These are phyloP conservation scores for Yamadazyma phyllophila DNA, from an alignment of 805 yeast genomes.

Conservation along the genomic window DNA sequence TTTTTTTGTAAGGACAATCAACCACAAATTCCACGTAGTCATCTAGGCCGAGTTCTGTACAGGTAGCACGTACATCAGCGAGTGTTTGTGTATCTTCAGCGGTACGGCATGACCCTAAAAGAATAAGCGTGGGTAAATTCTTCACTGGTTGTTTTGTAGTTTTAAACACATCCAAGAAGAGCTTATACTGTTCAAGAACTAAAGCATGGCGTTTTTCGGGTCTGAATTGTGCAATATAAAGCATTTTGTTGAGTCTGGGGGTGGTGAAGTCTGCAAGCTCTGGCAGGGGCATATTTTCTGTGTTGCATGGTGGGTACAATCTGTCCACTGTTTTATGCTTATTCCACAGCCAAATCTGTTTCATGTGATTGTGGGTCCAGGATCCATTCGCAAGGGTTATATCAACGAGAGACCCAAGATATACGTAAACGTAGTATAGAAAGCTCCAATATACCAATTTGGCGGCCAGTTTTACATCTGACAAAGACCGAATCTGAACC, in stretches of 20 bases:
- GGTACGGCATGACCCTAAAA: conserved; percentile 84
- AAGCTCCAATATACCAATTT: conserved; percentile 67
- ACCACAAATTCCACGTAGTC: conserved; percentile 54
- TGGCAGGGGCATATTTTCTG: conserved; percentile 37
- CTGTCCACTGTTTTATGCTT: conserved; percentile 35
- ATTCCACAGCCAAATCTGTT: conserved; percentile 57
- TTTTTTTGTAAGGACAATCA: conserved; percentile 69
- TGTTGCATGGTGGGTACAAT: conserved; percentile 89
- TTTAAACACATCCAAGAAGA: conserved; percentile 39
- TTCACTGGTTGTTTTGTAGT: conserved; percentile 17
- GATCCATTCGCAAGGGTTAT: conserved; percentile 77
- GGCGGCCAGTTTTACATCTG: conserved; percentile 33
- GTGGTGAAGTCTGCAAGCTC: conserved; percentile 3
- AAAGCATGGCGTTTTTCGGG: conserved; percentile 90
- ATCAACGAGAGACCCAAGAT: conserved; percentile 65
- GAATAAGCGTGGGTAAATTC: conserved; percentile 54
- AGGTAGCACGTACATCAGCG: conserved; percentile 42
- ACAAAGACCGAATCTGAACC: conserved; percentile 17
- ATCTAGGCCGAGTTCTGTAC: conserved; percentile 24
- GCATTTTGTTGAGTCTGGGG: conserved; percentile 36
- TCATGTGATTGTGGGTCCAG: conserved; percentile 85
- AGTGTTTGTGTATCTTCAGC: conserved; percentile 63
- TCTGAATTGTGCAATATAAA: conserved; percentile 87
- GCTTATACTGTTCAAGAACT: conserved; percentile 60
- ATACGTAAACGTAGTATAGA: conserved; percentile 61